These are phyloP conservation scores for Mycena vitilis DNA, from an alignment of 768 basidiomycete species.

Conservation along the genomic window DNA sequence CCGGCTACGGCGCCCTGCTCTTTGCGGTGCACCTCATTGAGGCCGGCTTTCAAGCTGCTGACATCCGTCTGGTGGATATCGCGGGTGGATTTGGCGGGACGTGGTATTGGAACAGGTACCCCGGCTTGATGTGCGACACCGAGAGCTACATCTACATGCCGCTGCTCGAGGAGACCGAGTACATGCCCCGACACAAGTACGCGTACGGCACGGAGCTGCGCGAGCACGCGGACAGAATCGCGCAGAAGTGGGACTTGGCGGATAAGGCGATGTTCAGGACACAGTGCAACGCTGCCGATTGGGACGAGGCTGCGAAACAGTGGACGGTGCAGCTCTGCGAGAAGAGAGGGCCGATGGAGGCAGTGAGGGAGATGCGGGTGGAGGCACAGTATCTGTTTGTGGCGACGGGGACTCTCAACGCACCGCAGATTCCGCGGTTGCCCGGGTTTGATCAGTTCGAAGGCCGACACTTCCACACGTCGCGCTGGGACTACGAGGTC, in stretches of 20 bases:
- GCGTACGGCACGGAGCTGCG: conserved; percentile 34
- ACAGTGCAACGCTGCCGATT: background rate
- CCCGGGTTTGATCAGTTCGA: conserved; percentile 21
- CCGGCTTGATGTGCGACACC: conserved; percentile 39
- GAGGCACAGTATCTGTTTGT: conserved; percentile 17
- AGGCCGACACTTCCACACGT: conserved; percentile 31
- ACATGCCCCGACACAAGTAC: conserved; percentile 35
- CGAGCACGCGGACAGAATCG: conserved; percentile 33
- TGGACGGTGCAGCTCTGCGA: conserved; percentile 18
- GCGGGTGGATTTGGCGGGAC: conserved; percentile 37
- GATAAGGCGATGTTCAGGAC: conserved; percentile 34
- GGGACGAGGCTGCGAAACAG: conserved; percentile 16
- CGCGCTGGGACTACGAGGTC: conserved; percentile 34
- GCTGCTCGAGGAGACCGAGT: conserved; percentile 36
- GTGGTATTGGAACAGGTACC: conserved; percentile 40
- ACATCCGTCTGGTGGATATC: conserved; percentile 31
- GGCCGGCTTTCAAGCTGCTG: conserved; percentile 24
- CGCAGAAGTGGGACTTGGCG: conserved; percentile 28
- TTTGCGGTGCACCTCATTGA: conserved; percentile 30
- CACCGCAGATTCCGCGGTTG: conserved; percentile 30
- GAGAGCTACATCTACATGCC: conserved; percentile 39
- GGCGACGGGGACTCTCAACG: conserved; percentile 13
- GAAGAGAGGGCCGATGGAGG: conserved; percentile 13
- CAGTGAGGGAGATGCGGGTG: conserved; percentile 1
- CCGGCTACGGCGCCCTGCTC: conserved; percentile 22